phyloP scores from a whole-genome alignment of 768 basidiomycete genomes.

The Mycena latifolia region DNA sequence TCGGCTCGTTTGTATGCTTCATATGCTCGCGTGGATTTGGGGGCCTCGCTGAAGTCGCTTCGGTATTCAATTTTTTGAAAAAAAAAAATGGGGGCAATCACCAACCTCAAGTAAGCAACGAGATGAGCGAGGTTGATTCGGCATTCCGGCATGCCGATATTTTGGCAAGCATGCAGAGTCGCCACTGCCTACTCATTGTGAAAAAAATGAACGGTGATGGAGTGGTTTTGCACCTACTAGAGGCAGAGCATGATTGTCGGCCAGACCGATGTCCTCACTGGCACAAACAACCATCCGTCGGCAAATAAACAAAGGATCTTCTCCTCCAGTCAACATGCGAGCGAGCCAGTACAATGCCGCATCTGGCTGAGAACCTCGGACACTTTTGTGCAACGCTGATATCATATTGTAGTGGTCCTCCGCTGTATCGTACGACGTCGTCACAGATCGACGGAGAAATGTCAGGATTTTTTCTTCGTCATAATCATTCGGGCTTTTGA shows the following conservation, averaged over 20 bases:
- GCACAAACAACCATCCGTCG: conserved; percentile 84
- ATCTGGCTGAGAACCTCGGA: conserved; percentile 80
- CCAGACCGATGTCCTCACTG: conserved; percentile 88
- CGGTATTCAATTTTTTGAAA: too few species aligned
- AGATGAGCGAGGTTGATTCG: conserved; percentile 83
- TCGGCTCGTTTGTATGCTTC: conserved; percentile 81
- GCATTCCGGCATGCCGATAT: conserved; percentile 86
- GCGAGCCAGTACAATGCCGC: conserved; percentile 93
- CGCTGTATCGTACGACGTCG: conserved; percentile 78
- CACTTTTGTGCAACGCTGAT: conserved; percentile 85
- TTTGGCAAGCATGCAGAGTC: conserved; percentile 73
- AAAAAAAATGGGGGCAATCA: background rate
- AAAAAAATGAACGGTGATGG: conserved; percentile 5
- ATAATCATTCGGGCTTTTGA: conserved; percentile 56
- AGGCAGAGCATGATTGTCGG: conserved; percentile 82
- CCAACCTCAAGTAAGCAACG: conserved; percentile 74
- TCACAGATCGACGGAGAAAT: conserved; percentile 71
- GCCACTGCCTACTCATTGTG: conserved; percentile 65
- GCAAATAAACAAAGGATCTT: conserved; percentile 84
- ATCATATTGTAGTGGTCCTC: conserved; percentile 88
- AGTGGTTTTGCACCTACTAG: conserved; percentile 58
- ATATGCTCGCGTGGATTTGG: conserved; percentile 85
- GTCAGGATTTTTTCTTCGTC: conserved; percentile 65
- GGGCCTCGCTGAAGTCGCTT: conserved; percentile 61
- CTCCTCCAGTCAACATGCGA: conserved; percentile 83